A percentile compares a stretch with the other conserved stretches of the same genome.
phyloP scores from a whole-genome alignment of 805 yeast species.

The Kuraishia piskuri region DNA sequence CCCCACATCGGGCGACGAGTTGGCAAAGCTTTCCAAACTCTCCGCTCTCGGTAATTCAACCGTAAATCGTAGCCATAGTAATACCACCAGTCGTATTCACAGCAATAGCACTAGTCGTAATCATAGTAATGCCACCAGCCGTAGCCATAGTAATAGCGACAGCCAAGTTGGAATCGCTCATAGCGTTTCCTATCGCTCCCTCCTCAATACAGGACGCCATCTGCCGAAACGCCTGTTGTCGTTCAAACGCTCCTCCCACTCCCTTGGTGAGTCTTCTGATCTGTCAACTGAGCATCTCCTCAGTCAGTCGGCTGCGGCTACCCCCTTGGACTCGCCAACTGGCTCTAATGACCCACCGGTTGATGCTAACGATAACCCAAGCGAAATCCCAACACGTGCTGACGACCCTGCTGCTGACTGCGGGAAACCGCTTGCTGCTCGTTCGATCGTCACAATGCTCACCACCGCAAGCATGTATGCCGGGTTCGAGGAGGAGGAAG shows the following conservation, averaged over 20 bases:
- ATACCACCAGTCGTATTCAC: background rate
- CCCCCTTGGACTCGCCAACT: too few relatives aligned
- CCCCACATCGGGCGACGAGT: background rate
- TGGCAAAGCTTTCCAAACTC: background rate
- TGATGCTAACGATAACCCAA: too few relatives aligned
- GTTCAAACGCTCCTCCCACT: too few relatives aligned
- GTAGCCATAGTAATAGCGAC: background rate
- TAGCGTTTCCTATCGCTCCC: background rate
- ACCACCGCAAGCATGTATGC: constrained; percentile 52
- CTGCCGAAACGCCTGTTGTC: too few relatives aligned
- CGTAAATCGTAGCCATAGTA: background rate
- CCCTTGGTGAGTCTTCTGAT: too few relatives aligned
- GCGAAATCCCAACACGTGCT: too few relatives aligned
- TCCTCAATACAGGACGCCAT: background rate
- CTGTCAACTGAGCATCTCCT: too few relatives aligned
- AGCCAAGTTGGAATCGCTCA: background rate
- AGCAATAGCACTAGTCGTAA: too few relatives aligned
- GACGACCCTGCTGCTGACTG: constrained; percentile 1
- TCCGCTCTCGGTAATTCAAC: background rate
- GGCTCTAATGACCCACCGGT: too few relatives aligned
- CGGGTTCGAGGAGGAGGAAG: constrained; percentile 25
- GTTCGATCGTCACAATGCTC: constrained; percentile 43
- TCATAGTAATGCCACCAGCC: background rate
- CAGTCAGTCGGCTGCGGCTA: too few relatives aligned
- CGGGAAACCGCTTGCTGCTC: constrained; percentile 26